These are phyloP conservation scores for Neurospora sp. DNA, from an alignment of 495 filamentous ascomycete species.

Conservation along the genomic window DNA sequence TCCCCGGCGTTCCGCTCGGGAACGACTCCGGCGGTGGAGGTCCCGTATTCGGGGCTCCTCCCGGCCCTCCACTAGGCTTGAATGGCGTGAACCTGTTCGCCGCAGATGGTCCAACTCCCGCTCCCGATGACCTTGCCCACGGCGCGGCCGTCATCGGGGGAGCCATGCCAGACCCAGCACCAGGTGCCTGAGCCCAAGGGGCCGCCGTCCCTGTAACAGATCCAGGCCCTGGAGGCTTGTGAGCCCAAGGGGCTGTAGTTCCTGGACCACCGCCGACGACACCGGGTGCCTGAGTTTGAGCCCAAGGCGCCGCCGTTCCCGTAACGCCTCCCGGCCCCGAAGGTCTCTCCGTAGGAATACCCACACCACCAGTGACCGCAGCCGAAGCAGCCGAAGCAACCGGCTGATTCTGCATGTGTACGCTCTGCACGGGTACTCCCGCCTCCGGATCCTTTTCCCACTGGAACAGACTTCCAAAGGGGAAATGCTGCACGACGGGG, in stretches of 20 bases:
- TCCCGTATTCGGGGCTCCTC: conserved; percentile 14
- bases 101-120: not conserved
- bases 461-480: conserved; percentile 77
- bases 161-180: conserved; percentile 1
- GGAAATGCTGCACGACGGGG: conserved; percentile 95
- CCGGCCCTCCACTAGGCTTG: conserved; percentile 10
- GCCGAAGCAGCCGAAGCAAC: conserved; percentile 9
- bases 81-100: not conserved
- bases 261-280: not conserved
- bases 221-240: not conserved
- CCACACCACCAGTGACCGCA: conserved; percentile 7
- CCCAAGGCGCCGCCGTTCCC: conserved; percentile 33
- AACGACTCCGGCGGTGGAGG: conserved; percentile 14
- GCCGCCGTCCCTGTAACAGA: conserved; percentile 23
- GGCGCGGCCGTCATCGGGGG: conserved; percentile 17
- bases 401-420: conserved; percentile 53
- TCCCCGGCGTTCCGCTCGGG: conserved; percentile 15
- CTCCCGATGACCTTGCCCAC: conserved; percentile 4
- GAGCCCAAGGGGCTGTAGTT: not conserved
- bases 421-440: conserved; percentile 28
- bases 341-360: not conserved
- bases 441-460: conserved; percentile 71
- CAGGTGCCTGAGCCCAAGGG: conserved; percentile 31
- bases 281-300: conserved; percentile 11
- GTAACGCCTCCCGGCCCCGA: not conserved